Conservation (phyloP, 2,329 filamentous ascomycete species). For the Hypoxylon rubiginosum region DNA sequence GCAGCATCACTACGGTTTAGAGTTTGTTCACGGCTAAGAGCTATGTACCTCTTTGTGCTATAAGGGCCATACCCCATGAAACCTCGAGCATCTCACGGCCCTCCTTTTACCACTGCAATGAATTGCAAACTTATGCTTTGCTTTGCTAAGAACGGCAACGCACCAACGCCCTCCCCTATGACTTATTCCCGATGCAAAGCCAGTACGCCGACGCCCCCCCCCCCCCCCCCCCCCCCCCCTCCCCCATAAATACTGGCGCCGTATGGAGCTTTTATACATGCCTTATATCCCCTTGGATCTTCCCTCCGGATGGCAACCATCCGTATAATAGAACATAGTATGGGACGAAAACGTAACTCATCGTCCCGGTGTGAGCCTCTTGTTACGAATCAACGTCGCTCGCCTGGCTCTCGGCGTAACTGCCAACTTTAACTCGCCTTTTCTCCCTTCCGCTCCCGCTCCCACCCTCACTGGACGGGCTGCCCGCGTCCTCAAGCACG, state of each 20-base stretch:
- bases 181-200: conserved; percentile 30
- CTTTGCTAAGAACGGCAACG: conserved; percentile 3
- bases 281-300: not conserved
- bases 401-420: conserved; percentile 57
- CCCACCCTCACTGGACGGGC: conserved; percentile 38
- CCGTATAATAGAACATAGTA: not conserved
- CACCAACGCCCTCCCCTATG: conserved; percentile 32
- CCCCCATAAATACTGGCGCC: conserved; percentile 21
- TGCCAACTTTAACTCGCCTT: conserved; percentile 53
- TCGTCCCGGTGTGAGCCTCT: not conserved
- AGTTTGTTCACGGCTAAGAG: not conserved
- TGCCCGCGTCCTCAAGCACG: conserved; percentile 49
- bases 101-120: not conserved
- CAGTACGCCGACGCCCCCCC: conserved; percentile 32
- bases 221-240: too few species aligned
- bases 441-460: conserved; percentile 47
- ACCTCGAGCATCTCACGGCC: not conserved
- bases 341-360: too few species aligned
- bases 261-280: conserved; percentile 28
- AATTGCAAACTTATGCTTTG: not conserved
- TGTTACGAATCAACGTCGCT: conserved; percentile 51
- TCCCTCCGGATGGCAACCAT: not conserved
- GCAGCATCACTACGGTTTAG: not conserved
- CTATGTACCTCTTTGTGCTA: not conserved
- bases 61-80: not conserved